A percentile compares a stretch with the other conserved stretches of the same genome.
Conservation (phyloP, 768 basidiomycete genomes). For the Amyloporia xantha region DNA sequence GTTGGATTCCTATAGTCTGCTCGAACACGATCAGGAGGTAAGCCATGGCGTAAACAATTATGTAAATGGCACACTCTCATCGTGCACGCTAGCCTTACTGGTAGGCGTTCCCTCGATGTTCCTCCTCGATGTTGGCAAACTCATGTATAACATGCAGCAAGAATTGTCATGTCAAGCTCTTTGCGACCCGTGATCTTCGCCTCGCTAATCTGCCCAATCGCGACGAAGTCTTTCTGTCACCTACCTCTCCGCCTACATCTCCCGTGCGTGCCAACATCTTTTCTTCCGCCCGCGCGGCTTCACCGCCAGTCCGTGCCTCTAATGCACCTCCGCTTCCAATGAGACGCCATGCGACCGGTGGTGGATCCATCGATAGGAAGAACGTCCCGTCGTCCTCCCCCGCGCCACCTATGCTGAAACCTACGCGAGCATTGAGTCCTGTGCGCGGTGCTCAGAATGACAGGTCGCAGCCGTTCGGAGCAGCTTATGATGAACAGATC, state of each 20-base stretch:
- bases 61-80: background rate
- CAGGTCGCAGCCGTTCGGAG: slow-evolving; percentile 6
- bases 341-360: slow-evolving; percentile 22
- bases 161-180: slow-evolving; percentile 72
- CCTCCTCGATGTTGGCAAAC: slow-evolving; percentile 1
- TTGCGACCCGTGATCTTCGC: slow-evolving; percentile 70
- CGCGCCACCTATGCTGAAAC: slow-evolving; percentile 31
- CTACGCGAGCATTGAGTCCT: slow-evolving; percentile 37
- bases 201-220: slow-evolving; percentile 60
- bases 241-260: slow-evolving; percentile 25
- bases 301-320: slow-evolving; percentile 20
- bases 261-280: slow-evolving; percentile 19
- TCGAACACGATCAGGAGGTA: slow-evolving; percentile 83
- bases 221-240: slow-evolving; percentile 26
- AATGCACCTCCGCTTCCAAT: slow-evolving; percentile 16
- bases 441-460: slow-evolving; percentile 10
- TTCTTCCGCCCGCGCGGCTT: slow-evolving; percentile 1
- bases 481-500: slow-evolving; percentile 1
- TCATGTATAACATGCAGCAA: slow-evolving; percentile 44
- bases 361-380: slow-evolving; percentile 10
- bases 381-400: slow-evolving; percentile 12
- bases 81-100: slow-evolving; percentile 34
- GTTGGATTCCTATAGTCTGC: slow-evolving; percentile 66
- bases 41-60: slow-evolving; percentile 18
- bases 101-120: slow-evolving; percentile 20